Evolutionary conservation across 768 basidiomycete genomes (phyloP), one percentile per base, ranked within the genome.

Genomic region (Sarcodon aspratus): DNA sequence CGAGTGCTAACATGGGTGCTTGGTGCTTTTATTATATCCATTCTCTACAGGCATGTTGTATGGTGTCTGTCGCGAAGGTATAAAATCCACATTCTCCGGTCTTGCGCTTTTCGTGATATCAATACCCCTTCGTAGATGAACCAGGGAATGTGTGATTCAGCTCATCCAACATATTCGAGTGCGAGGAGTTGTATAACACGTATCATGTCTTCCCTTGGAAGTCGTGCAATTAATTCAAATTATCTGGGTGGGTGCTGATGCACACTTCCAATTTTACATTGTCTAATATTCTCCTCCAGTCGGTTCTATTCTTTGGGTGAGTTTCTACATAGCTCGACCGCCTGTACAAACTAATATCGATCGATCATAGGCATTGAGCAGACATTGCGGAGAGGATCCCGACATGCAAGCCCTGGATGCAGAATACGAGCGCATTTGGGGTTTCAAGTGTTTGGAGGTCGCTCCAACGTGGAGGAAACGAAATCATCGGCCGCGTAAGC

Each of bases 21-120:
- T 90, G 87, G 88, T 85, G 81, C 56, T 91, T 77, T 65, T 84
- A 77, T 54, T 71, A 72, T 59, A 82, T 87, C 70, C 86, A 91
- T 61, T 69, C 78, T 42, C 68, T 82, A 52, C 76, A 89, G 55
- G 82, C 82, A 37, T 82, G 81, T 50, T 79, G 78, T 55, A 66
- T 74, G 33, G 69, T 88, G 48, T 80, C 77, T 15, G 59, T 89
- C 36, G 74, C 76, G 55, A 70, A 73, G 62, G 86, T 87, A 57
- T 66, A 76, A 70, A 45, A 49, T 49, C 49, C 36, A 15, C 33
- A 36, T 37, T 32, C 44, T 45, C 33, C 46, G 33, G n/a, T n/a
- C n/a, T n/a, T n/a, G n/a, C n/a, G n/a, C 21, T 3, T 27, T 27
- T 27, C 21, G 21, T 27, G 21, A 27, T 5, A 27, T 27, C 21